These are phyloP conservation scores for Microbotryum lychnidis-dioicae DNA, from an alignment of 1,284 basidiomycete genomes.

Conservation along the genomic window DNA sequence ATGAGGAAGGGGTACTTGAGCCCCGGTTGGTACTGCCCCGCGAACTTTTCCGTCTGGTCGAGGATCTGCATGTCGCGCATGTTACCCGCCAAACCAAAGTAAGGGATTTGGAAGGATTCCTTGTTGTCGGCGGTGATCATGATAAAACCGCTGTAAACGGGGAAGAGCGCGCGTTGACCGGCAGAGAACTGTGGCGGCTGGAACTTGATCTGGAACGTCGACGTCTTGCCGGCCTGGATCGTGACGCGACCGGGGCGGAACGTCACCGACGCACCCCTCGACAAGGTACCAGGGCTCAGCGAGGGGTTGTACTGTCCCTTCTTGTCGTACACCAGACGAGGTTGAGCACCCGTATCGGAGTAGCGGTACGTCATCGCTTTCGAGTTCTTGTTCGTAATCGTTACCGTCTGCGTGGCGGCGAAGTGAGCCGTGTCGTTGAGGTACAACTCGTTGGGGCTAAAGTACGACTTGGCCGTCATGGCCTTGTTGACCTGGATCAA, in stretches of 20 bases:
- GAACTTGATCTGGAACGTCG: slow-evolving; percentile 5
- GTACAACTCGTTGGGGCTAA: slow-evolving; percentile 54
- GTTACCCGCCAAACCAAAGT: slow-evolving; percentile 22
- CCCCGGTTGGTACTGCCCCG: too few species aligned
- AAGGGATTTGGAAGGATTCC: slow-evolving; percentile 15
- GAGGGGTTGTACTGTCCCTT: slow-evolving; percentile 1
- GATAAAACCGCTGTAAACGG: slow-evolving; percentile 31
- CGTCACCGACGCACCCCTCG: too few species aligned
- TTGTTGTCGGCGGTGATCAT: background rate
- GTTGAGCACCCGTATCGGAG: background rate
- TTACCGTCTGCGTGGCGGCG: slow-evolving; percentile 42
- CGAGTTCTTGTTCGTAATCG: slow-evolving; percentile 34
- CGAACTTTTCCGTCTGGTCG: slow-evolving; percentile 17
- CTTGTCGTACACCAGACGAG: background rate
- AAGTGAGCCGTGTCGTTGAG: slow-evolving; percentile 64
- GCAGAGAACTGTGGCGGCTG: slow-evolving; percentile 6
- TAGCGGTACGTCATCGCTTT: slow-evolving; percentile 13
- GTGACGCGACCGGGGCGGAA: background rate
- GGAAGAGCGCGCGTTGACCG: slow-evolving; percentile 11
- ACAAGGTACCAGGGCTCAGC: too few species aligned
- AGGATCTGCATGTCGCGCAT: slow-evolving; percentile 30
- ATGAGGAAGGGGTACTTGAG: slow-evolving; percentile 17
- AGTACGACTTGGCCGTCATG: slow-evolving; percentile 49
- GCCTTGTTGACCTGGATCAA: slow-evolving; percentile 58
- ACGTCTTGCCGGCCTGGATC: slow-evolving; percentile 4